phyloP scores from a whole-genome alignment of 192 early-diverging fungal genomes.

The Coemansia sp. region DNA sequence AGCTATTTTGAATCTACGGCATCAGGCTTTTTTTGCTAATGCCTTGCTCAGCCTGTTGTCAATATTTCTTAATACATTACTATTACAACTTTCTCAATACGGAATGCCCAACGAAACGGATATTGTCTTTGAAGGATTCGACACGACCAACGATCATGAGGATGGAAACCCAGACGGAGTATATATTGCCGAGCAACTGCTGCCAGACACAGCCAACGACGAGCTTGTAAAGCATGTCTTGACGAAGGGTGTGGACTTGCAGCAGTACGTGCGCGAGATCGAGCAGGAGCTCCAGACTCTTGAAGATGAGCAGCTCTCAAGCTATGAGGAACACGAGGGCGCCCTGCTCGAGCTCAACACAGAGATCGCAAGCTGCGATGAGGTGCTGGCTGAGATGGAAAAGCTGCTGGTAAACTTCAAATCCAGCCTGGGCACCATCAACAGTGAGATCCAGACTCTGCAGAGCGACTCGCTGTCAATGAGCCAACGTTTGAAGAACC shows the following conservation, averaged over 20 bases:
- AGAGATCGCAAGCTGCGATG: slow-evolving; percentile 64
- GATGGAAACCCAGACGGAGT: neutral
- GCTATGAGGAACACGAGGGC: slow-evolving; percentile 43
- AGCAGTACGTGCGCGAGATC: slow-evolving; percentile 79
- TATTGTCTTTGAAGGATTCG: slow-evolving; percentile 46
- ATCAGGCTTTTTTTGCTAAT: neutral
- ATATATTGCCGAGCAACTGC: slow-evolving; percentile 8
- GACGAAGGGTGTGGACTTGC: slow-evolving; percentile 78
- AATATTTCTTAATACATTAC: neutral
- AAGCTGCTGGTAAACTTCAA: slow-evolving; percentile 81
- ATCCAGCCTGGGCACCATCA: slow-evolving; percentile 82
- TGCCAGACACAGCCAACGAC: slow-evolving; percentile 76
- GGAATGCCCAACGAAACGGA: slow-evolving; percentile 8
- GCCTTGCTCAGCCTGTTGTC: neutral
- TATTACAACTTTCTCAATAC: neutral
- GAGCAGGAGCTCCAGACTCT: slow-evolving; percentile 69
- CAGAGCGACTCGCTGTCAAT: slow-evolving; percentile 80
- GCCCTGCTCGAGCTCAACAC: slow-evolving; percentile 42
- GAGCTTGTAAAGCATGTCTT: slow-evolving; percentile 79
- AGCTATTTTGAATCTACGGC: neutral
- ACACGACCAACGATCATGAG: slow-evolving; percentile 27
- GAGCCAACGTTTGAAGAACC: slow-evolving; percentile 81
- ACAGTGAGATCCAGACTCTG: slow-evolving; percentile 81
- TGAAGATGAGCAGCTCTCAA: slow-evolving; percentile 63
- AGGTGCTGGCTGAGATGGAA: slow-evolving; percentile 84